Evolutionary conservation across 257 asterid species (phyloP), one percentile per base, ranked within the genome.

Genomic region (Nicotiana sylvestris): DNA sequence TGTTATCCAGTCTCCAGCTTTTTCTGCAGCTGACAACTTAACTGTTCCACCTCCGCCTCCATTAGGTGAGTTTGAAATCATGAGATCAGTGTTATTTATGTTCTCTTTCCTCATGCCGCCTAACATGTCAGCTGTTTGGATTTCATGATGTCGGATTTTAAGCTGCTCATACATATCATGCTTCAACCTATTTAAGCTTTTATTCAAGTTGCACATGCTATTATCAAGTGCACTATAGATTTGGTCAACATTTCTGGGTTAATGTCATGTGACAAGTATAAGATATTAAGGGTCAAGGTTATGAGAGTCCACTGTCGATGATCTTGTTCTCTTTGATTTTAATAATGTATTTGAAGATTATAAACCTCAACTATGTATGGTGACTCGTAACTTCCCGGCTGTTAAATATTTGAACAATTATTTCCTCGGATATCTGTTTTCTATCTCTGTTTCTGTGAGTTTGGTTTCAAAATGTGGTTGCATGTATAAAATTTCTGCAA

Each of bases 41-140:
- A 65, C 83, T 70, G 87, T 90, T 83, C 94, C 93, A 30, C 87
- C 91, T 25, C 89, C 86, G 21, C 96, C 93, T 55, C 76, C 86
- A 69, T 79, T 85, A 64, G 90, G 97, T 93, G 62, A 87, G 89
- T 83, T 66, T 82, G 82, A 39, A 51, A 35, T 61, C 43, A 66
- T 13, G 39, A 58, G 66, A 25, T 57, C n/a, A 74, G 27, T 8
- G 80, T 74, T 74, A 15, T 27, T 49, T 49, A 74, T 74, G 43
- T 74, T 49, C 27, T 27, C 80, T 62, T 49, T 49, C 43, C 1
- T 49, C 39, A 15, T 6, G 80, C 64, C 80, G 16, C 15, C 80
- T 49, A 49, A 74, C 80, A 49, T 49, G 80, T 39, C 16, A 7
- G 53, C 80, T 74, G 15, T 27, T 74, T 51, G 53, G 62, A 49